Conservation (phyloP, 331 rosid species). For the Ulmus americana region DNA sequence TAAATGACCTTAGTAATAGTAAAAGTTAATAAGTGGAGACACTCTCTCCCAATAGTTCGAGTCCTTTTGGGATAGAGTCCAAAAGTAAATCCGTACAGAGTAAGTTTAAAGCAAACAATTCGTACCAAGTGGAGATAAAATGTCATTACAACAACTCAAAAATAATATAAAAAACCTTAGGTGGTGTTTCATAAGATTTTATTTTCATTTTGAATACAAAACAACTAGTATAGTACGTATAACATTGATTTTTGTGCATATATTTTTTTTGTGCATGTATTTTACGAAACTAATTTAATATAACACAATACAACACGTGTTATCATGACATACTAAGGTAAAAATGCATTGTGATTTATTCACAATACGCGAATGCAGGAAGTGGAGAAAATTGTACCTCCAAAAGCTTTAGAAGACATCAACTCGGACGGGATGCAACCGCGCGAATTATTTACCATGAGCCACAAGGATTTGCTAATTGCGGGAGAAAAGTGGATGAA, state of each 20-base stretch:
- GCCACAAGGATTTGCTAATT: constrained; percentile 8
- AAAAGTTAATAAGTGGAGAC: no score
- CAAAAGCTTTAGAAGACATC: neutral
- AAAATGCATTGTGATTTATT: neutral
- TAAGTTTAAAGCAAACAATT: no score
- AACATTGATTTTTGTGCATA: neutral
- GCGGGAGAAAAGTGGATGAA: constrained; percentile 33
- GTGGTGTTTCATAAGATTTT: no score
- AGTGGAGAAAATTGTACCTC: neutral
- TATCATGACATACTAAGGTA: neutral
- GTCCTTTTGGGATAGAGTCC: no score
- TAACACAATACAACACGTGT: neutral
- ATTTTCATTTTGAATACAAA: no score
- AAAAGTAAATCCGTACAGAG: no score
- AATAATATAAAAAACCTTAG: no score
- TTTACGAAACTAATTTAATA: neutral
- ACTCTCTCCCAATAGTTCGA: no score
- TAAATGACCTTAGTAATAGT: no score
- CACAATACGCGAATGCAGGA: neutral
- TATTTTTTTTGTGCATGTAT: neutral
- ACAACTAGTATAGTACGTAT: no score
- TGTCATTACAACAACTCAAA: no score
- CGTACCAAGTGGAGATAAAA: no score
- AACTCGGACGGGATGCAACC: neutral
- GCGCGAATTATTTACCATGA: neutral